Evolutionary conservation across 345 rosid species (phyloP), one percentile per base, ranked within the genome.

Genomic region (Populus euphratica): DNA sequence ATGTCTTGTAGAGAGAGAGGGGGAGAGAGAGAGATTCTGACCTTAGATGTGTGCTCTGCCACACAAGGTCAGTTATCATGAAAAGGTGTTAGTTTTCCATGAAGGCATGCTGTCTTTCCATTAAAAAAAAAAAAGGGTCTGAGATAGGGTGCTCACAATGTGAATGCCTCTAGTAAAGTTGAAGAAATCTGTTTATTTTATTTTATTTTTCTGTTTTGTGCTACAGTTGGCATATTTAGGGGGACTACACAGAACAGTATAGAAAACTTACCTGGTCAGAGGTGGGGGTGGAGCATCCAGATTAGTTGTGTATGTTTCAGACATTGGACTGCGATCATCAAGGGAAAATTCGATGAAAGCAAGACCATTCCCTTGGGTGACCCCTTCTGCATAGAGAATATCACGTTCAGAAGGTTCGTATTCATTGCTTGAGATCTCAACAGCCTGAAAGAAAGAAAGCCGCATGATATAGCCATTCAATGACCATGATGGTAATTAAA

Each of bases 281-380:
- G 97, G 94, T 68, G 80, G 88, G 20, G 88, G 83, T 23, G 80
- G 84, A 81, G 85, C 87, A 77, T 92, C 98, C 10, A 89, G 77
- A 83, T 93, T 91, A 47, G 91, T 94, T 0, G 88, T 82, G 85
- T 91, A 94, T 50, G 89, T 85, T 78, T 92, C 97, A 12, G 97
- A 91, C 98, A 89, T 89, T 79, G 98, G 97, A 76, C 97, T 94
- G 16, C 88, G 96, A 78, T 94, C 94, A 64, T 83, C 95, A 18
- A 96, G 97, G 3, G 92, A 88, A 80, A 94, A 96, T 80, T 96
- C 99, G 81, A 94, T 91, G 83, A 94, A 96, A 41, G 98, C 99
- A 81, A 96, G 83, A 65, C 98, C 98, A 65, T 94, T 96, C 68
- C 98, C 98, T 83, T 88, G 95, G 35, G 95, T 94, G 54, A 96